Conservation (phyloP, 345 rosid genomes). For the Sonneratia caseolaris region DNA sequence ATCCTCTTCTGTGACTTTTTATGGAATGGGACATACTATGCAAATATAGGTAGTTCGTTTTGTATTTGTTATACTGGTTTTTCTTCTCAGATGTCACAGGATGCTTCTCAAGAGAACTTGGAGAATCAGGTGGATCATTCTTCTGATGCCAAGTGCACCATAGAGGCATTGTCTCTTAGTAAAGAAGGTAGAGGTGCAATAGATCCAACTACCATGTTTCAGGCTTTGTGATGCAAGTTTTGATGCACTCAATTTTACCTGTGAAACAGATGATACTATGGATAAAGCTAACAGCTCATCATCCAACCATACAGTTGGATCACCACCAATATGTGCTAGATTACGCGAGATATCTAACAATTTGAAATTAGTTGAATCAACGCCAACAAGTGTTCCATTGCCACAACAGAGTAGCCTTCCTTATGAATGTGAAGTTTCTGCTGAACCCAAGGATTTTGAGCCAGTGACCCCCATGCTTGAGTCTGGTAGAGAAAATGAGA, state of each 20-base stretch:
- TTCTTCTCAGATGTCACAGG: constrained; percentile 10
- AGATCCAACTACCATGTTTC: not conserved
- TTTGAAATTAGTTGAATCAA: constrained; percentile 37
- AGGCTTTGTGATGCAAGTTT: not conserved
- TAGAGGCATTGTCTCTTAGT: constrained; percentile 13
- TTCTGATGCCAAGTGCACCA: constrained; percentile 8
- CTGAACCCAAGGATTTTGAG: constrained; percentile 17
- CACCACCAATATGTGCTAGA: constrained; percentile 47
- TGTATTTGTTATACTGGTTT: not conserved
- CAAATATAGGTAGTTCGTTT: not conserved
- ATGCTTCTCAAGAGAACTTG: constrained; percentile 8
- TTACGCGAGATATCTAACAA: constrained; percentile 45
- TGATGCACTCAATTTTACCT: not conserved
- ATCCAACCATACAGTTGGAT: constrained; percentile 20
- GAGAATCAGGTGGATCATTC: constrained; percentile 16
- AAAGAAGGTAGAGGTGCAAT: constrained; percentile 26
- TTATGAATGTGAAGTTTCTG: constrained; percentile 9
- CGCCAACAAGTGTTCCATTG: constrained; percentile 19
- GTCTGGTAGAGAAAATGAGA: constrained; percentile 9
- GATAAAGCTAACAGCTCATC: constrained; percentile 39
- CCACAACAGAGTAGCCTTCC: constrained; percentile 17
- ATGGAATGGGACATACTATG: not conserved
- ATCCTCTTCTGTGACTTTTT: not conserved
- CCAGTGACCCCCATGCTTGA: constrained; percentile 40
- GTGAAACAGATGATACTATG: constrained; percentile 6